Percentiles rank a stretch among this genome's conserved stretches.
These are phyloP conservation scores for Asterophora lycoperdoides DNA, from an alignment of 768 basidiomycete species.

Conservation along the genomic window DNA sequence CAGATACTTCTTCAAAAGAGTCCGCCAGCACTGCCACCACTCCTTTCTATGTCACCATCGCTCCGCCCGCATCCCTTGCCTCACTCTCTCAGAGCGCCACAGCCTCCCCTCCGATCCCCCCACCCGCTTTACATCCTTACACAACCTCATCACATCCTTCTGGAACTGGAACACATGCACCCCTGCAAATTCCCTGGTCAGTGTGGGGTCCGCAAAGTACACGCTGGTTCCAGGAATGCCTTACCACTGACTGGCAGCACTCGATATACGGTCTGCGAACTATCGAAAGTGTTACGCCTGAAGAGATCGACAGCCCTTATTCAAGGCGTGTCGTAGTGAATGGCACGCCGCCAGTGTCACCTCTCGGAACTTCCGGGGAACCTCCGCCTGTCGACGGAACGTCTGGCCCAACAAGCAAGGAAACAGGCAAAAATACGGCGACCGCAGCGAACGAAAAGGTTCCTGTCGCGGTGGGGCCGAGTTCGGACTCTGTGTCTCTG, in stretches of 20 bases:
- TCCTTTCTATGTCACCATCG: not conserved
- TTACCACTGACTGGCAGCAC: conserved; percentile 54
- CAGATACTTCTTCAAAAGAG: not conserved
- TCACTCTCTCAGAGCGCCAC: not conserved
- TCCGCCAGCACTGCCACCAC: not conserved
- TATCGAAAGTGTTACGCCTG: conserved; percentile 36
- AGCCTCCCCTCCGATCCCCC: not conserved
- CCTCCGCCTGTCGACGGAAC: no score
- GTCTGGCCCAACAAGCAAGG: no score
- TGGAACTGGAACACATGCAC: not conserved
- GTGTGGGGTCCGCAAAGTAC: conserved; percentile 49
- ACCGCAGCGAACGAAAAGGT: no score
- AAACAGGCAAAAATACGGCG: no score
- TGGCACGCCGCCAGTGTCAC: no score
- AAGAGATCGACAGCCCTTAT: not conserved
- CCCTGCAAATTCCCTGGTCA: conserved; percentile 32
- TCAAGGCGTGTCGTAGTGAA: not conserved
- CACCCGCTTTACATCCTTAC: not conserved
- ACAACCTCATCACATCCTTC: not conserved
- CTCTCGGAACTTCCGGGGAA: no score
- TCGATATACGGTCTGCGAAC: conserved; percentile 49
- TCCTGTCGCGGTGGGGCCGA: no score
- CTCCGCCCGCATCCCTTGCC: not conserved
- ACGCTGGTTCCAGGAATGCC: conserved; percentile 49
- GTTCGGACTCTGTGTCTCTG: no score